Evolutionary conservation across 2,329 filamentous ascomycete genomes (phyloP).

Genomic region (Colletotrichum sp.): DNA sequence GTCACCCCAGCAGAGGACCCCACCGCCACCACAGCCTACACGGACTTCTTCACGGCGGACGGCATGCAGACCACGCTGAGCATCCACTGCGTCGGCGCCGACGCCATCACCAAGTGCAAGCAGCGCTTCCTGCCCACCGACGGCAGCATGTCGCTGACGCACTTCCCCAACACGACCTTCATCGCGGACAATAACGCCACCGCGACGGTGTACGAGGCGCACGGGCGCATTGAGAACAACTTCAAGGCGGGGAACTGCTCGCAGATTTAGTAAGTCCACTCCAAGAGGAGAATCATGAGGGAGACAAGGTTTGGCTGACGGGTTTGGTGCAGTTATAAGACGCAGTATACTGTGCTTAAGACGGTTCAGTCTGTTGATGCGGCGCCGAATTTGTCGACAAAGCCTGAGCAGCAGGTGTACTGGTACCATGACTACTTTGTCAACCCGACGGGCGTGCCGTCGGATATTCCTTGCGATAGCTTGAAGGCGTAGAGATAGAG

Average conservation of each 20-base stretch:
- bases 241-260: constrained; percentile 16
- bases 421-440: constrained; percentile 18
- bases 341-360: constrained; percentile 11
- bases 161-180: constrained; percentile 13
- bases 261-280: constrained; percentile 8
- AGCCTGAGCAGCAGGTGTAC: constrained; percentile 11
- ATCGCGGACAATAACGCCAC: constrained; percentile 3
- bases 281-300: fast-evolving
- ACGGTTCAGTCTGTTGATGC: not conserved
- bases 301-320: not conserved
- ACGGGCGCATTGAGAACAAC: constrained; percentile 8
- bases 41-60: constrained; percentile 12
- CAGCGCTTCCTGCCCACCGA: constrained; percentile 5
- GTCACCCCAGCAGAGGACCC: constrained; percentile 10
- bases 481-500: not conserved
- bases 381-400: constrained; percentile 1
- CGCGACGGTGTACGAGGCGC: constrained; percentile 6
- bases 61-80: constrained; percentile 16
- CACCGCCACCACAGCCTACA: constrained; percentile 13
- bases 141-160: constrained; percentile 15
- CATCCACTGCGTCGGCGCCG: constrained; percentile 14
- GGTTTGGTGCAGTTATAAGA: constrained; percentile 1
- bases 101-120: constrained; percentile 12
- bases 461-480: constrained; percentile 12
- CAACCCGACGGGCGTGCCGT: constrained; percentile 6